Evolutionary conservation across 768 basidiomycete species (phyloP).

Genomic region (Cystofilobasidium macerans): DNA sequence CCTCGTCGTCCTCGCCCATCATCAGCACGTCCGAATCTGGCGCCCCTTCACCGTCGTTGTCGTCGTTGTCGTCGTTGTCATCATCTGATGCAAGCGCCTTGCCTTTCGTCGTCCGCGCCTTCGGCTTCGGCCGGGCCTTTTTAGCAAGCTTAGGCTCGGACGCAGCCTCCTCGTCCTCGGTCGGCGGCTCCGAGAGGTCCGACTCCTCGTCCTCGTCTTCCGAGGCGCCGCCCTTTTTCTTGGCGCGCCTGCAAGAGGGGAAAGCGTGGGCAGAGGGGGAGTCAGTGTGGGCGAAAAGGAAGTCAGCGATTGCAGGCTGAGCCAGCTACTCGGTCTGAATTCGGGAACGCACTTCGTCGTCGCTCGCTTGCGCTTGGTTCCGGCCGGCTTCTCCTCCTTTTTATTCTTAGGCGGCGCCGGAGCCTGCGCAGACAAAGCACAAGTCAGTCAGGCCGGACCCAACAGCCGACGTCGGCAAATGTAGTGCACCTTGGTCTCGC

Average conservation of each 20-base stretch:
- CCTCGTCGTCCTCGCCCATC: not conserved
- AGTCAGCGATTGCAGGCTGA: not conserved
- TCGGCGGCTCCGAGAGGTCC: slow-evolving; percentile 43
- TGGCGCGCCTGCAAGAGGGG: not conserved
- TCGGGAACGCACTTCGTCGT: slow-evolving; percentile 24
- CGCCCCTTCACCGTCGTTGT: not conserved
- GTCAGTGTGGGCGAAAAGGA: not conserved
- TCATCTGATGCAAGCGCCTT: not conserved
- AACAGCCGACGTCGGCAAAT: not conserved
- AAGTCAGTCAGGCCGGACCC: not conserved
- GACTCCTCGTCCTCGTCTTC: slow-evolving; percentile 18
- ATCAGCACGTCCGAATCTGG: not conserved
- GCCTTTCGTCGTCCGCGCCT: not conserved
- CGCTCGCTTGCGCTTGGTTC: slow-evolving; percentile 10
- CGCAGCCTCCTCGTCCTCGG: slow-evolving; percentile 35
- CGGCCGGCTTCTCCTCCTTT: not conserved
- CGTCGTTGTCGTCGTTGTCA: not conserved
- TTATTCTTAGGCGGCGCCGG: slow-evolving; percentile 7
- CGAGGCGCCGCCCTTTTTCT: slow-evolving; percentile 8
- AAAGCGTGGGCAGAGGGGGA: not conserved
- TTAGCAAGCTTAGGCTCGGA: slow-evolving; percentile 44
- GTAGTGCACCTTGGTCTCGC: slow-evolving; percentile 8
- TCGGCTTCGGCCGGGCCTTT: slow-evolving; percentile 9
- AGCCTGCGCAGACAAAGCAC: not conserved
- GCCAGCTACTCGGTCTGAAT: not conserved